Evolutionary conservation across 495 filamentous ascomycete species (phyloP).

Genomic region (Cercophora scortea): DNA sequence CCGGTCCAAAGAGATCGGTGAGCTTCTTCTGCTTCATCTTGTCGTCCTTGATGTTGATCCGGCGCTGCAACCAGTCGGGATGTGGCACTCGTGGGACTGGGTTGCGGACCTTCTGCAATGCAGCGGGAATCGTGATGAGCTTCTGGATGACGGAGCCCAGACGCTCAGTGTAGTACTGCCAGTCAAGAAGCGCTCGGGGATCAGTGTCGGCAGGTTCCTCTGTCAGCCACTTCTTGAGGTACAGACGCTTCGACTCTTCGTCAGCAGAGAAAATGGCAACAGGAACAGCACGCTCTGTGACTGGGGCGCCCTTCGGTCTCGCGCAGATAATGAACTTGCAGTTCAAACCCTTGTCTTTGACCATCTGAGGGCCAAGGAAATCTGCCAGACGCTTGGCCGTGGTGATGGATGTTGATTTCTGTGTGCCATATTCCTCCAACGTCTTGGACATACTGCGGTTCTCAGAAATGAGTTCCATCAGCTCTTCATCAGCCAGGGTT

Average conservation of each 20-base stretch:
- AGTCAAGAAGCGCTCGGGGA: conserved; percentile 80
- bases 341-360: conserved; percentile 97
- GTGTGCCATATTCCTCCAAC: conserved; percentile 85
- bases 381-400: conserved; percentile 94
- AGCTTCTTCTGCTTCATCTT: conserved; percentile 98
- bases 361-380: conserved; percentile 96
- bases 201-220: conserved; percentile 94
- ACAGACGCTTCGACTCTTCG: conserved; percentile 74
- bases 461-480: conserved; percentile 97
- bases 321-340: conserved; percentile 99
- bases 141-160: conserved; percentile 96
- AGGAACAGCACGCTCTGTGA: conserved; percentile 90
- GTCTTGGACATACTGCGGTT: conserved; percentile 98
- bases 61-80: conserved; percentile 90
- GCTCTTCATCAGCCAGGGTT: conserved; percentile 88
- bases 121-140: conserved; percentile 95
- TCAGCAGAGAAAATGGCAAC: conserved; percentile 97
- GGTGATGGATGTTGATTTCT: conserved; percentile 97
- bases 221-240: conserved; percentile 89
- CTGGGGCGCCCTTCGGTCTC: conserved; percentile 76
- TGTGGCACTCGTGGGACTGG: conserved; percentile 89
- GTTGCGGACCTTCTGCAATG: conserved; percentile 88
- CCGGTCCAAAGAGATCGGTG: conserved; percentile 75
- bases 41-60: conserved; percentile 93
- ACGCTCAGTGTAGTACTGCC: conserved; percentile 94